Conservation (phyloP, 2,329 filamentous ascomycete species). For the Epichloe uncinata region DNA sequence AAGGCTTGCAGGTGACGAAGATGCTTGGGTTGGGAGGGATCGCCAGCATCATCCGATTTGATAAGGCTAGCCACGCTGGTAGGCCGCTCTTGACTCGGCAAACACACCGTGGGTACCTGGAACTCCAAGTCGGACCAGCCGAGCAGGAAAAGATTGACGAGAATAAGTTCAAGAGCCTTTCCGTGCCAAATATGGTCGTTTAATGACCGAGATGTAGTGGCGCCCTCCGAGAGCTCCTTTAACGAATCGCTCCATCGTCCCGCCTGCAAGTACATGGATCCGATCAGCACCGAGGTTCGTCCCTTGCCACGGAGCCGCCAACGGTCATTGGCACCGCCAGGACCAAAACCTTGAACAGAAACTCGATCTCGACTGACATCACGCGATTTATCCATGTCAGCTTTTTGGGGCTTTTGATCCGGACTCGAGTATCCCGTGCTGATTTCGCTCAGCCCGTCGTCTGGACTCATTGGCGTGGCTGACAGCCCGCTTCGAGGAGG, state of each 20-base stretch:
- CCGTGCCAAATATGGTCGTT: conserved; percentile 97
- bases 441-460: conserved; percentile 28
- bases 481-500: conserved; percentile 35
- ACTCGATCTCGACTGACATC: conserved; percentile 42
- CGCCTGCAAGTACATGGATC: conserved; percentile 74
- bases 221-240: conserved; percentile 70
- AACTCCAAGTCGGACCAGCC: conserved; percentile 80
- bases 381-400: conserved; percentile 31
- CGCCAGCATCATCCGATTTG: conserved; percentile 17
- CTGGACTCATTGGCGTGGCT: conserved; percentile 34
- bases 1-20: conserved; percentile 41
- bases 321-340: conserved; percentile 59
- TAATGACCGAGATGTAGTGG: conserved; percentile 58
- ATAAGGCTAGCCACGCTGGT: conserved; percentile 19
- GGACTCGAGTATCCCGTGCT: conserved; percentile 26
- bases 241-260: conserved; percentile 85
- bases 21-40: conserved; percentile 36
- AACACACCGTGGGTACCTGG: conserved; percentile 49
- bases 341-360: conserved; percentile 58
- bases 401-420: conserved; percentile 24
- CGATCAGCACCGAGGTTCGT: conserved; percentile 65
- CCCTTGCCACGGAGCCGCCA: conserved; percentile 71
- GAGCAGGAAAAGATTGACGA: conserved; percentile 70
- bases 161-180: conserved; percentile 79
- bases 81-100: conserved; percentile 33